These are phyloP conservation scores for Fraxinus platypoda DNA, from an alignment of 305 asterid genomes.

Conservation along the genomic window DNA sequence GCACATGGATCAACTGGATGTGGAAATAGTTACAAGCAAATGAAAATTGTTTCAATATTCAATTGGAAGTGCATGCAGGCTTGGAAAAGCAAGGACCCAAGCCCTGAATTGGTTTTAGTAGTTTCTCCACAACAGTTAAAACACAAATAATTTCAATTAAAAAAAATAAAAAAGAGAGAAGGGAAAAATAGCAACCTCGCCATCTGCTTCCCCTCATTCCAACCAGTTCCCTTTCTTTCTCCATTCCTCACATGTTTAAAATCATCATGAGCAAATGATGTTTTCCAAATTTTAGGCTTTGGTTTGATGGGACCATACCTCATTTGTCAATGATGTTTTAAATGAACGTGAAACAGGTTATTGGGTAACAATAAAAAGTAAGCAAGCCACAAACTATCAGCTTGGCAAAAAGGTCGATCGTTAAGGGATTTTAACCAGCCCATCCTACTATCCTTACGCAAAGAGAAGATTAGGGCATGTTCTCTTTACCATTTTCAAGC, in stretches of 20 bases:
- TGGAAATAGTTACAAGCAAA: neutral
- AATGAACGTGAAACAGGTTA: neutral
- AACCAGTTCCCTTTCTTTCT: neutral
- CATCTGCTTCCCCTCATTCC: neutral
- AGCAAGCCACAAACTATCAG: neutral
- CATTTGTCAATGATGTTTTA: neutral
- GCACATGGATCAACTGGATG: neutral
- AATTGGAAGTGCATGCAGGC: neutral
- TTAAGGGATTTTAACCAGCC: neutral
- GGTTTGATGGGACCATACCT: neutral
- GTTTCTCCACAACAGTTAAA: neutral
- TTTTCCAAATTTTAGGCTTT: slow-evolving; percentile 1
- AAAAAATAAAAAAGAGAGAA: neutral
- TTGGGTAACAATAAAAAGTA: neutral
- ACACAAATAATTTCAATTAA: neutral
- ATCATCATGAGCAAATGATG: neutral
- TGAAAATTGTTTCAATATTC: slow-evolving; percentile 5
- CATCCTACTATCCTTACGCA: neutral
- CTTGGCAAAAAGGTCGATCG: neutral
- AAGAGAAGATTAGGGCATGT: neutral
- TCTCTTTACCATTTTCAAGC: too few species aligned
- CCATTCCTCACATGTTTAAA: neutral
- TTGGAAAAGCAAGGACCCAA: neutral
- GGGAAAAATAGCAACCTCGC: neutral
- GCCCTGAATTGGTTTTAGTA: neutral